A percentile compares a stretch with the other conserved stretches of the same genome.
phyloP scores from a whole-genome alignment of 177 flowering plant genomes.

The Telopea speciosissima region DNA sequence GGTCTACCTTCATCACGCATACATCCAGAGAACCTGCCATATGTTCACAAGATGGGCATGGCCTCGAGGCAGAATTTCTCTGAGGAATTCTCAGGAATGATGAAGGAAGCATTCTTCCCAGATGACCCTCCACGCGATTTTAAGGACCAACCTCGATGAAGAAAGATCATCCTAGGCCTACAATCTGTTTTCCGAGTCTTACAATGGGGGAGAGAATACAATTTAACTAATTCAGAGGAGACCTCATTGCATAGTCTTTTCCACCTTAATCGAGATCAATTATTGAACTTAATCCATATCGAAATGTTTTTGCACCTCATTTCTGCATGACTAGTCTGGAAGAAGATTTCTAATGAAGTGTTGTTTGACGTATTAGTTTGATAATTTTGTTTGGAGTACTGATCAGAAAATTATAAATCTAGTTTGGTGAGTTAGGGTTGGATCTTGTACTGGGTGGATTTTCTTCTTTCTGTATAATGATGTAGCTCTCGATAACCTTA shows the following conservation, averaged over 20 bases:
- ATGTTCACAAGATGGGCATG: conserved; percentile 57
- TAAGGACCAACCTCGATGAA: conserved; percentile 55
- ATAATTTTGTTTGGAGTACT: background rate
- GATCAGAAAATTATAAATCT: background rate
- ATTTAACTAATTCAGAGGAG: conserved; percentile 51
- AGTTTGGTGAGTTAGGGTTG: background rate
- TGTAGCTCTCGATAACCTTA: no score
- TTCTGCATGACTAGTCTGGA: background rate
- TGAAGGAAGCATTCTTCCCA: conserved; percentile 69
- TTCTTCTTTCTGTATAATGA: background rate
- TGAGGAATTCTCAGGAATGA: conserved; percentile 39
- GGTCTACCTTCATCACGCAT: conserved; percentile 30
- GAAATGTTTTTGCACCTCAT: background rate
- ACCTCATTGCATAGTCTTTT: conserved; percentile 37
- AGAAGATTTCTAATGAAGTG: background rate
- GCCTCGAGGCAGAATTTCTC: conserved; percentile 53
- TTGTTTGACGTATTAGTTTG: background rate
- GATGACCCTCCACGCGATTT: conserved; percentile 75
- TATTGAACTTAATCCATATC: background rate
- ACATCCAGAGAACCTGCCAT: conserved; percentile 18
- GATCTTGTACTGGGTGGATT: background rate
- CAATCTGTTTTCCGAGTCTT: conserved; percentile 72
- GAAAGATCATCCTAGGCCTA: conserved; percentile 49
- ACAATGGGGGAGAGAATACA: conserved; percentile 63
- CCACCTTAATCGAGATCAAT: background rate